Evolutionary conservation across 805 yeast species (phyloP).

Genomic region (Candida sanyiensis): DNA sequence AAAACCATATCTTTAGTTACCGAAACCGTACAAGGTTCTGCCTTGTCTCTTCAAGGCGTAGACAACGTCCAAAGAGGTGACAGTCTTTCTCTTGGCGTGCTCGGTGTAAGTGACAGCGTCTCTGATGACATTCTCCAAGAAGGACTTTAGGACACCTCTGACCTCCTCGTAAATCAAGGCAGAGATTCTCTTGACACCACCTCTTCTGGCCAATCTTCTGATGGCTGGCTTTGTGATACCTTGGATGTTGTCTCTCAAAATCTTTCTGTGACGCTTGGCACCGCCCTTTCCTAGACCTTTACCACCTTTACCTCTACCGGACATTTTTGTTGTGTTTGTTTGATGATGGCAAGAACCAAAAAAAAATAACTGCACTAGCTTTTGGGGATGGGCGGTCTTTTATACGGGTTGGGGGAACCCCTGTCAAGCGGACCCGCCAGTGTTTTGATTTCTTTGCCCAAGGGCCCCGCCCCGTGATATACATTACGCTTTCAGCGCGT

Average conservation of each 20-base stretch:
- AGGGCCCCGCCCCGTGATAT: neutral
- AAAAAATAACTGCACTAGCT: neutral
- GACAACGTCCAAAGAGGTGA: slow-evolving; percentile 96
- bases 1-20: slow-evolving; percentile 60
- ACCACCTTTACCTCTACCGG: slow-evolving; percentile 99
- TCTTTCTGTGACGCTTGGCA: slow-evolving; percentile 99
- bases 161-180: slow-evolving; percentile 98
- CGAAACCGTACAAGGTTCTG: slow-evolving; percentile 99
- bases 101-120: slow-evolving; percentile 99
- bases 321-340: slow-evolving; percentile 47
- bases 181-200: slow-evolving; percentile 99
- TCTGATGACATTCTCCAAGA: slow-evolving; percentile 96
- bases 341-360: slow-evolving; percentile 11
- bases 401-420: neutral
- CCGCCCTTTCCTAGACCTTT: slow-evolving; percentile 99
- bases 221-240: slow-evolving; percentile 99
- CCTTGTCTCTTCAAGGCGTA: slow-evolving; percentile 99
- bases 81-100: slow-evolving; percentile 99
- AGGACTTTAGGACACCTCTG: slow-evolving; percentile 92
- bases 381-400: slow-evolving; percentile 2
- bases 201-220: slow-evolving; percentile 99
- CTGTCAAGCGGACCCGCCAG: neutral
- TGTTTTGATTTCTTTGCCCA: neutral
- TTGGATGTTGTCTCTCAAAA: slow-evolving; percentile 98
- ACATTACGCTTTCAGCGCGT: slow-evolving; percentile 1